Evolutionary conservation across 2,329 filamentous ascomycete genomes (phyloP).

Genomic region (Botrytis deweyae): DNA sequence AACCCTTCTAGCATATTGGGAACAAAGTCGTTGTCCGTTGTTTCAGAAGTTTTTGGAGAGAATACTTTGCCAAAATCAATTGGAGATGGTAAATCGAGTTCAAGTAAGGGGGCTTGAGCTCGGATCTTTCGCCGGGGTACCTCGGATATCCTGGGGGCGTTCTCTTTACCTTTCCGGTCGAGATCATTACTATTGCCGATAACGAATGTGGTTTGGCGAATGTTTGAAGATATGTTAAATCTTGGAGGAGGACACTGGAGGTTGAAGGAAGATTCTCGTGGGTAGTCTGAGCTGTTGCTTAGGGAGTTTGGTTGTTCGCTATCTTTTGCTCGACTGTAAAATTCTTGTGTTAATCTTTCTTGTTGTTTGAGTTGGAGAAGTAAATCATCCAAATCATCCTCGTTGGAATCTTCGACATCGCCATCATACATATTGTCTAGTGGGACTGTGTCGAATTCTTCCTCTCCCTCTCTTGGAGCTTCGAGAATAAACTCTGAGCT

Average conservation of each 20-base stretch:
- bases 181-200: not conserved
- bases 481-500: not conserved
- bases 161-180: not conserved
- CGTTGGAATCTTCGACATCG: not conserved
- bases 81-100: not conserved
- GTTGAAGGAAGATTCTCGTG: not conserved
- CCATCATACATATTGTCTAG: not conserved
- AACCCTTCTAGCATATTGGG: not conserved
- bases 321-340: slow-evolving; percentile 6
- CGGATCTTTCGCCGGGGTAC: not conserved
- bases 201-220: not conserved
- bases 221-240: not conserved
- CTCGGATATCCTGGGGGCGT: not conserved
- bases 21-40: not conserved
- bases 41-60: not conserved
- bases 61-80: too few species aligned
- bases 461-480: not conserved
- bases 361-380: not conserved
- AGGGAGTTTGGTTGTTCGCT: not conserved
- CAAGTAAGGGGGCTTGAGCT: not conserved
- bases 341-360: not conserved
- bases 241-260: not conserved
- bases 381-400: not conserved
- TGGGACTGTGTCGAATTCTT: not conserved
- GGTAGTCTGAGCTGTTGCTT: not conserved